Conservation (phyloP, 2,329 filamentous ascomycete species). For the Pseudogymnoascus sp. region DNA sequence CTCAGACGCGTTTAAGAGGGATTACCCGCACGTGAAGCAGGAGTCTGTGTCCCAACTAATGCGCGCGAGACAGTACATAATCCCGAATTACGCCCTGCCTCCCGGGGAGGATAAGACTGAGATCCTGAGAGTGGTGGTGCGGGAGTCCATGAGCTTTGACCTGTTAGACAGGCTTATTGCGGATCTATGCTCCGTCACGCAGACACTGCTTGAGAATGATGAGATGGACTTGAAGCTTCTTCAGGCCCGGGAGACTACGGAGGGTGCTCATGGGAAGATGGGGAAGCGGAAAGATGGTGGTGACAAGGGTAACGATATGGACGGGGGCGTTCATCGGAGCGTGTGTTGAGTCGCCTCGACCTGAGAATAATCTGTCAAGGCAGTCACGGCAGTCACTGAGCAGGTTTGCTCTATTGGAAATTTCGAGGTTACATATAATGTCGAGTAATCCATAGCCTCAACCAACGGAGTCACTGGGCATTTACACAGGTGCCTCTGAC, state of each 20-base stretch:
- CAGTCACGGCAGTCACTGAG: neutral
- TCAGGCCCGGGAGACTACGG: constrained; percentile 29
- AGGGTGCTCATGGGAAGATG: neutral
- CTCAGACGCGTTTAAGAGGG: constrained; percentile 51
- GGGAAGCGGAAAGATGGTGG: neutral
- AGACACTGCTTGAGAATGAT: constrained; percentile 50
- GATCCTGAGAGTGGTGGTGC: constrained; percentile 60
- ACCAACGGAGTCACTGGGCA: neutral
- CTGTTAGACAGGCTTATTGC: constrained; percentile 55
- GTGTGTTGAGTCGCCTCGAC: neutral
- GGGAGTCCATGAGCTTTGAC: constrained; percentile 63
- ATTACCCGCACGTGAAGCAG: constrained; percentile 58
- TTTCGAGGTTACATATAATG: neutral
- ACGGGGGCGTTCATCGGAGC: neutral
- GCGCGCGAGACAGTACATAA: constrained; percentile 62
- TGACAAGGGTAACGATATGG: neutral
- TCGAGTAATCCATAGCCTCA: neutral
- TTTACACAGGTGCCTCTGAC: neutral
- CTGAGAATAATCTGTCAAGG: neutral
- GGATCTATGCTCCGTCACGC: constrained; percentile 54
- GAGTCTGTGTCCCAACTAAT: constrained; percentile 55
- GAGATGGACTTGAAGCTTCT: constrained; percentile 44
- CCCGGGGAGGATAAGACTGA: constrained; percentile 54
- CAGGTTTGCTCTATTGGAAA: neutral
- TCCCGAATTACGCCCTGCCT: constrained; percentile 63